phyloP scores from a whole-genome alignment of 2,329 filamentous ascomycete species.

The Pseudocercospora crystallina region DNA sequence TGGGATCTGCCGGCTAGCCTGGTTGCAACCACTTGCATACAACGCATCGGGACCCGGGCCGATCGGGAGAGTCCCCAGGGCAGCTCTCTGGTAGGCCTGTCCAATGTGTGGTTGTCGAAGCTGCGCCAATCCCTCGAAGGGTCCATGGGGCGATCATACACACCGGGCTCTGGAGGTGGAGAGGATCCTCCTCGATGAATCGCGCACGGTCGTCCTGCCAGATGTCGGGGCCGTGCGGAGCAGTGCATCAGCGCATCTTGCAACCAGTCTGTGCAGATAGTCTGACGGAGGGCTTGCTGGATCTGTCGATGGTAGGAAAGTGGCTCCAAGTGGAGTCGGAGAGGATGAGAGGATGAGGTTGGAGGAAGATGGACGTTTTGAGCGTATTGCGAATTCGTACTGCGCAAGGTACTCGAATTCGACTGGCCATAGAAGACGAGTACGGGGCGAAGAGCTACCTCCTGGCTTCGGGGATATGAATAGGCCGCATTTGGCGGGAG shows the following conservation, averaged over 20 bases:
- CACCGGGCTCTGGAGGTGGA: constrained; percentile 28
- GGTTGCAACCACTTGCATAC: constrained; percentile 28
- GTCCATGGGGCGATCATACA: constrained; percentile 34
- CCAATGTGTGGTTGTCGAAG: constrained; percentile 19
- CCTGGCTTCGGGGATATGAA: constrained; percentile 36
- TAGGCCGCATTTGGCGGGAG: constrained; percentile 40
- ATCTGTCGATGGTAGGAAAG: constrained; percentile 6
- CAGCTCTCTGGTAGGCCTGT: constrained; percentile 29
- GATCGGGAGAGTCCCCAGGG: constrained; percentile 33
- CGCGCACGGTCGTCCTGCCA: constrained; percentile 24
- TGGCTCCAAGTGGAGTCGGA: not conserved
- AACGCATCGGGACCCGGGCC: constrained; percentile 31
- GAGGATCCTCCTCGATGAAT: constrained; percentile 23
- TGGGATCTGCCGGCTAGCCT: constrained; percentile 27
- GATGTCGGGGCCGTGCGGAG: constrained; percentile 25
- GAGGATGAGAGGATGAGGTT: not conserved
- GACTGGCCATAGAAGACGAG: constrained; percentile 13
- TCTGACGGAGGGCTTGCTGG: constrained; percentile 14
- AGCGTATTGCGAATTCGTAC: not conserved
- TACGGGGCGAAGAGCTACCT: constrained; percentile 16
- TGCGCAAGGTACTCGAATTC: constrained; percentile 22
- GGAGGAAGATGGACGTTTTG: not conserved
- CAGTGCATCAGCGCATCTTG: constrained; percentile 19
- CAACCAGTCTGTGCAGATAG: constrained; percentile 9
- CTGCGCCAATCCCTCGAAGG: constrained; percentile 27